Evolutionary conservation across 1,139 yeast species (phyloP).

Genomic region (Suhomyces panamericanus): DNA sequence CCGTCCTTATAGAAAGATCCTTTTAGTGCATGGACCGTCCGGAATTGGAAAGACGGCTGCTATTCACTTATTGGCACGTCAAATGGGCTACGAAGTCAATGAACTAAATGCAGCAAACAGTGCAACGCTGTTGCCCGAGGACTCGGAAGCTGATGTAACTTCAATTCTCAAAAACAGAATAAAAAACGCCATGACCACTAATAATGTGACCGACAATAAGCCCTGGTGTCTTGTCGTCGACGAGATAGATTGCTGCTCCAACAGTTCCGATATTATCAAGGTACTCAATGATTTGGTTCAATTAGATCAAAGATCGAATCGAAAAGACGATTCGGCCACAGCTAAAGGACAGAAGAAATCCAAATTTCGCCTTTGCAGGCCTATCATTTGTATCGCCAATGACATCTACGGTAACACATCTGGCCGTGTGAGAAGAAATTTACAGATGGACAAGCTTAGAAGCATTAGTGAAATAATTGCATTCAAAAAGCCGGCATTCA

Average conservation of each 20-base stretch:
- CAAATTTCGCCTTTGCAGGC: constrained; percentile 59
- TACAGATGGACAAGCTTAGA: constrained; percentile 68
- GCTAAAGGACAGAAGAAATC: constrained; percentile 24
- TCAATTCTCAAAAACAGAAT: constrained; percentile 50
- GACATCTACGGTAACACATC: constrained; percentile 65
- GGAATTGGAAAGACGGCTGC: constrained; percentile 95
- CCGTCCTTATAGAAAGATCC: constrained; percentile 69
- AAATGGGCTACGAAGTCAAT: constrained; percentile 75
- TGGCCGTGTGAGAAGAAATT: constrained; percentile 20
- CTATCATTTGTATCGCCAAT: constrained; percentile 90
- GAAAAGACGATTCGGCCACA: constrained; percentile 21
- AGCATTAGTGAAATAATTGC: constrained; percentile 70
- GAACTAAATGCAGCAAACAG: constrained; percentile 91
- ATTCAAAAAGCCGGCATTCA: constrained; percentile 58
- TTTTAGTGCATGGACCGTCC: constrained; percentile 87
- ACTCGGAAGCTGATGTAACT: constrained; percentile 32
- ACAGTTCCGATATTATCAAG: constrained; percentile 69
- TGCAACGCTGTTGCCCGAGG: constrained; percentile 23
- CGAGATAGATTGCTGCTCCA: constrained; percentile 89
- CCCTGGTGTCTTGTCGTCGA: constrained; percentile 86
- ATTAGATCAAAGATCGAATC: constrained; percentile 57
- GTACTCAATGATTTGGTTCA: constrained; percentile 61
- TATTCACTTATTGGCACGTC: constrained; percentile 80
- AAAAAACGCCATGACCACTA: constrained; percentile 67
- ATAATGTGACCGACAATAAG: constrained; percentile 51